These are phyloP conservation scores for Mycena rosella DNA, from an alignment of 768 basidiomycete genomes.

Conservation along the genomic window DNA sequence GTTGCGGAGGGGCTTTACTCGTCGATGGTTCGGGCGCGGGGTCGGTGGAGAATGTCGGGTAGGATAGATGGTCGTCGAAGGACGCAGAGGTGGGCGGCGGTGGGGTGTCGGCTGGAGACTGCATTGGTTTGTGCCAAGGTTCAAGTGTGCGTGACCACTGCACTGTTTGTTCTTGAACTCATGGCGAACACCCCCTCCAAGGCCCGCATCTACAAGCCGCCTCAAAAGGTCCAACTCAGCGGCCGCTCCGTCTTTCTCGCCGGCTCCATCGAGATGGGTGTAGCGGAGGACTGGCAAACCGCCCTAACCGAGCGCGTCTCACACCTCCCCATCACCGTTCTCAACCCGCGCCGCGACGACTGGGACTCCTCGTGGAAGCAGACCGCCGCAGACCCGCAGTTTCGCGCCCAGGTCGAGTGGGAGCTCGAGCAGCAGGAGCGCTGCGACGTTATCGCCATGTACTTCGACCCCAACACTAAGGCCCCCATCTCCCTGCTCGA, in stretches of 20 bases:
- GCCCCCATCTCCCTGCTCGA: constrained; percentile 23
- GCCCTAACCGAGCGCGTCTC: not conserved
- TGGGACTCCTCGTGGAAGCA: constrained; percentile 24
- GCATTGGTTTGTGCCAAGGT: constrained; percentile 13
- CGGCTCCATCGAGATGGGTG: constrained; percentile 6
- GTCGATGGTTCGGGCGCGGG: constrained; percentile 35
- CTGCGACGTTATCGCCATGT: constrained; percentile 18
- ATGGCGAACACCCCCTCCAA: not conserved
- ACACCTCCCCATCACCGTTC: constrained; percentile 15
- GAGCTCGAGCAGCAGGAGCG: constrained; percentile 19
- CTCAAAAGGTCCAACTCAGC: not conserved
- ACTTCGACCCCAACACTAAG: constrained; percentile 20
- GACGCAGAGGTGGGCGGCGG: not conserved
- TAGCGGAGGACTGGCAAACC: constrained; percentile 22
- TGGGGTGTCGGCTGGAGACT: constrained; percentile 1
- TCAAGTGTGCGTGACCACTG: too few species aligned
- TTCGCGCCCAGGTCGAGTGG: constrained; percentile 23
- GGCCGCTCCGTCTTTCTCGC: constrained; percentile 22
- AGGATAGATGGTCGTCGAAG: constrained; percentile 38
- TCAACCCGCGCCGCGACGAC: constrained; percentile 21
- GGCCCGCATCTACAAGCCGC: not conserved
- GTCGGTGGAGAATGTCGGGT: constrained; percentile 38
- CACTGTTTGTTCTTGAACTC: too few species aligned
- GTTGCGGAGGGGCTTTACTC: constrained; percentile 31
- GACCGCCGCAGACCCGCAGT: not conserved